Evolutionary conservation across 1,284 basidiomycete genomes (phyloP), one percentile per base, ranked within the genome.

Genomic region (Mycosarcoma mackinlayi): DNA sequence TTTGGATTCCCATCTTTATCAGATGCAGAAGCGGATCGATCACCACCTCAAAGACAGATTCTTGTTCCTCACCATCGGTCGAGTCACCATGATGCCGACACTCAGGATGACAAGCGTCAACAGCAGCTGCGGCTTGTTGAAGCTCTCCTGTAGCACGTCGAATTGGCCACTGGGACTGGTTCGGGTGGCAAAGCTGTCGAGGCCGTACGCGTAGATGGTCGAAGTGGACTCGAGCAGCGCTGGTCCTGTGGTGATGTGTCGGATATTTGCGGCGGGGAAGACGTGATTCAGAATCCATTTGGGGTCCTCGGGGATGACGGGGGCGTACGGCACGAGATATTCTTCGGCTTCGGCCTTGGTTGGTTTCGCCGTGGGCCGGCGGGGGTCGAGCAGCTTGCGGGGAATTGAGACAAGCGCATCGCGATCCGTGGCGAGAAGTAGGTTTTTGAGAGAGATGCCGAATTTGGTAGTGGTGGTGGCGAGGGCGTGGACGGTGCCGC

Each of bases 41-140:
- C 37, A 70, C 67, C 67, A 70, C 6, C 67, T 34, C 16, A 62
- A 21, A 3, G 53, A 40, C 6, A 70, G 57, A 10, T 55, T 55
- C 38, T 62, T 59, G 16, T 50, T 58, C 34, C 55, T 47, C 14
- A 82, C 70, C 63, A 81, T 59, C 11, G 79, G 79, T 6, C 57
- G 48, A 11, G 90, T 89, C 33, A 94, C 82, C 18, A 88, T 79
- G 60, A 97, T 92, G 4, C 90, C 94, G 4, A 88, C 81, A 0
- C 86, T 86, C 53, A 98, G 83, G 0, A 87, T 92, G 0, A 85
- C 84, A 14, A 96, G 88, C 0, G 94, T 98, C 39, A 94, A 82
- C 63, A 96, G 87, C 27, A 98, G 86, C 84, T 98, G 95, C 0
- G 86, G 85, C 86, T 98, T 97, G 85, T 98, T 98, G 84, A 98